Percentiles rank a stretch among this genome's conserved stretches.
phyloP scores from a whole-genome alignment of 805 yeast species.

The Kluyveromyces nonfermentans region DNA sequence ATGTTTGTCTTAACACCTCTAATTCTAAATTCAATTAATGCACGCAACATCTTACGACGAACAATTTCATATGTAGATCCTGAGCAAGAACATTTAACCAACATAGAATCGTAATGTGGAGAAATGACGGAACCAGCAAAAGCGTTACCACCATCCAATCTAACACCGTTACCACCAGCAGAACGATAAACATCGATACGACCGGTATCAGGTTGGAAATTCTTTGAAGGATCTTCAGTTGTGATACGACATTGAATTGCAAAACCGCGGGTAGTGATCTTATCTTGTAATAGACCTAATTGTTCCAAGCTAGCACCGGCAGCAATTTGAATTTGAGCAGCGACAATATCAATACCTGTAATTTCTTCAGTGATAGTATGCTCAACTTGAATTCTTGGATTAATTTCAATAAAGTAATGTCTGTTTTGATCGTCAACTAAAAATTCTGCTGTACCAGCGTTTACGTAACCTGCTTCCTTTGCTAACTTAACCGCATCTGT shows the following conservation, averaged over 20 bases:
- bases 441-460: slow-evolving; percentile 98
- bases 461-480: slow-evolving; percentile 76
- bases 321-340: slow-evolving; percentile 97
- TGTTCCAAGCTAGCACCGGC: slow-evolving; percentile 94
- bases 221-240: slow-evolving; percentile 94
- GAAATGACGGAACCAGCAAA: slow-evolving; percentile 94
- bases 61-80: slow-evolving; percentile 96
- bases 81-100: slow-evolving; percentile 95
- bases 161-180: slow-evolving; percentile 98
- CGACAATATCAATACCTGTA: slow-evolving; percentile 95
- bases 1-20: slow-evolving; percentile 99
- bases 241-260: slow-evolving; percentile 99
- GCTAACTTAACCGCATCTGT: slow-evolving; percentile 94
- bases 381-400: slow-evolving; percentile 97
- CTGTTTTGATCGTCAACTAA: slow-evolving; percentile 87
- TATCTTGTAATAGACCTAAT: slow-evolving; percentile 87
- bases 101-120: slow-evolving; percentile 96
- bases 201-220: slow-evolving; percentile 98
- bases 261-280: slow-evolving; percentile 91
- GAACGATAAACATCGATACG: slow-evolving; percentile 96
- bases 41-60: slow-evolving; percentile 94
- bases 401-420: slow-evolving; percentile 95
- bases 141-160: slow-evolving; percentile 98
- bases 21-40: slow-evolving; percentile 93
- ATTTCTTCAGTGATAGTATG: slow-evolving; percentile 98